Percentiles rank a stretch among this genome's conserved stretches.
Evolutionary conservation across 2,329 filamentous ascomycete genomes (phyloP).

Genomic region (Teratosphaeriaceae sp.): DNA sequence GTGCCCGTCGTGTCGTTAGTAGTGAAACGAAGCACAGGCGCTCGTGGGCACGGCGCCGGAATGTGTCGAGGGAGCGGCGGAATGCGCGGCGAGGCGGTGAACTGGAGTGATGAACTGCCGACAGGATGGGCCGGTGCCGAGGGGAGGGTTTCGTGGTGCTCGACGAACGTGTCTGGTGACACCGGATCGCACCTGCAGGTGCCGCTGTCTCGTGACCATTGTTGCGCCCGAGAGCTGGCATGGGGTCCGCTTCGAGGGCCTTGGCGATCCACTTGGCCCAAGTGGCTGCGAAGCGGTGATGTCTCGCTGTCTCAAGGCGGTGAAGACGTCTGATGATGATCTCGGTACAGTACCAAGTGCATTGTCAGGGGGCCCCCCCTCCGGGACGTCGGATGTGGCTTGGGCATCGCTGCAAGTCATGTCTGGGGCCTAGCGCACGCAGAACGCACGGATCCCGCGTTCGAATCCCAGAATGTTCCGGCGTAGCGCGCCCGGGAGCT

Average conservation of each 20-base stretch:
- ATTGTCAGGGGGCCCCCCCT: no score
- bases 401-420: conserved; percentile 24
- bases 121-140: conserved; percentile 14
- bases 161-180: conserved; percentile 5
- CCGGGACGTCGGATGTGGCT: no score
- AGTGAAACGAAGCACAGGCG: background rate
- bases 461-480: no score
- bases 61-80: conserved; percentile 13
- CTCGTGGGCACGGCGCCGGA: background rate
- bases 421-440: conserved; percentile 9
- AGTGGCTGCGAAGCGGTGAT: no score
- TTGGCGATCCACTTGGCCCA: no score
- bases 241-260: background rate
- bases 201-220: background rate
- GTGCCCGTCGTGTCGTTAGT: no score
- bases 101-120: no score
- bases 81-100: conserved; percentile 19
- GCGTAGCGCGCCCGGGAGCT: no score
- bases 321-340: no score
- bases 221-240: background rate
- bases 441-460: conserved; percentile 20
- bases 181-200: background rate
- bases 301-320: no score
- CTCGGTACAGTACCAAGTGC: no score
- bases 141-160: background rate